phyloP scores from a whole-genome alignment of 257 asterid genomes.

The Solanum ahanhuiri region DNA sequence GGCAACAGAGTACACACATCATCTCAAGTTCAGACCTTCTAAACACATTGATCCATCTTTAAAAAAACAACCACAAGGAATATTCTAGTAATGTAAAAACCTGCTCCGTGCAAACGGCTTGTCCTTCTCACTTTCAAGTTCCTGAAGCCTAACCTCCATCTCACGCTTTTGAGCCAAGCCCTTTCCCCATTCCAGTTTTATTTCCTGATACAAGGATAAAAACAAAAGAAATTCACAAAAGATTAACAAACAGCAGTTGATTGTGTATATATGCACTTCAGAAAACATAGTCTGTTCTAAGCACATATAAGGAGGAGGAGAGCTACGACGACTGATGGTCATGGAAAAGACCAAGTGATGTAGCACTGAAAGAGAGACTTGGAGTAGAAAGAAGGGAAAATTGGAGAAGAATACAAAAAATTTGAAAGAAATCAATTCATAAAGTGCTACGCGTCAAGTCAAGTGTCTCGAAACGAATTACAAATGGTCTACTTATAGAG shows the following conservation, averaged over 20 bases:
- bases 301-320: not conserved
- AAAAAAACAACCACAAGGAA: not conserved
- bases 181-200: slow-evolving; percentile 90
- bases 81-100: slow-evolving; percentile 13
- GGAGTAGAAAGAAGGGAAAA: not conserved
- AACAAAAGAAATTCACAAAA: not conserved
- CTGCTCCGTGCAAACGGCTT: slow-evolving; percentile 92
- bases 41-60: not conserved
- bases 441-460: not conserved
- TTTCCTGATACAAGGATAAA: slow-evolving; percentile 43
- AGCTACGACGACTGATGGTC: not conserved
- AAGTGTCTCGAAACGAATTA: not conserved
- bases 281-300: not conserved
- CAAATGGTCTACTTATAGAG: not conserved
- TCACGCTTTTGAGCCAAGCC: slow-evolving; percentile 91
- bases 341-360: not conserved
- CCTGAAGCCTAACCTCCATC: slow-evolving; percentile 66
- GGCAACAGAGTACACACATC: not conserved
- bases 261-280: not conserved
- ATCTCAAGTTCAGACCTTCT: not conserved
- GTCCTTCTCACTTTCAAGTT: slow-evolving; percentile 74
- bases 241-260: not conserved
- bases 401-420: not conserved
- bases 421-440: not conserved
- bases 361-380: not conserved